A percentile compares a stretch with the other conserved stretches of the same genome.
Evolutionary conservation across 331 rosid genomes (phyloP).

Genomic region (Rosa hybrid): DNA sequence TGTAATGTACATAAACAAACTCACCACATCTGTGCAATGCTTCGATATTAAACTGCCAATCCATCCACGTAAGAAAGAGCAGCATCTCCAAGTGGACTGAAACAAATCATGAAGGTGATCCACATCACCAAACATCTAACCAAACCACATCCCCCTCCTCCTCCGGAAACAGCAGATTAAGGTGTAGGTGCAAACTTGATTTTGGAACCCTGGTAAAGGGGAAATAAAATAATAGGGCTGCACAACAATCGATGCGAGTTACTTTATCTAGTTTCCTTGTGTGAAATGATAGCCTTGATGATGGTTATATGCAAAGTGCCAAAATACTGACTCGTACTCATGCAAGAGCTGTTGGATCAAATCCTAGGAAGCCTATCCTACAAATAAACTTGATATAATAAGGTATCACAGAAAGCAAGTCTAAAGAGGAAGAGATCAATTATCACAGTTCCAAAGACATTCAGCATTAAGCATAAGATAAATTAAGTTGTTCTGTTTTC

Average conservation of each 20-base stretch:
- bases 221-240: neutral
- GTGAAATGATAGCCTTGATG: too few species aligned
- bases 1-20: conserved; percentile 13
- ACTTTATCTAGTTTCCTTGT: neutral
- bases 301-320: too few species aligned
- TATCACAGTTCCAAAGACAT: neutral
- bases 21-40: conserved; percentile 36
- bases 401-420: too few species aligned
- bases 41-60: conserved; percentile 43
- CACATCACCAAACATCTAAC: conserved; percentile 49
- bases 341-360: neutral
- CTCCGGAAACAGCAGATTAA: conserved; percentile 7
- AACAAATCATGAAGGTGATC: conserved; percentile 34
- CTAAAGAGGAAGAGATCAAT: too few species aligned
- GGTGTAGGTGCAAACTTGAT: neutral
- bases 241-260: neutral
- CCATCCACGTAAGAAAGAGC: conserved; percentile 44
- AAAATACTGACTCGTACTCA: too few species aligned
- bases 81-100: conserved; percentile 41
- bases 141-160: conserved; percentile 15
- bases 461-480: neutral
- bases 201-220: too few species aligned
- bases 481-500: too few species aligned
- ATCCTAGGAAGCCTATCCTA: neutral
- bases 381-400: neutral